A percentile compares a stretch with the other conserved stretches of the same genome.
These are phyloP conservation scores for Kwoniella newhampshirensis DNA, from an alignment of 768 basidiomycete genomes.

Conservation along the genomic window DNA sequence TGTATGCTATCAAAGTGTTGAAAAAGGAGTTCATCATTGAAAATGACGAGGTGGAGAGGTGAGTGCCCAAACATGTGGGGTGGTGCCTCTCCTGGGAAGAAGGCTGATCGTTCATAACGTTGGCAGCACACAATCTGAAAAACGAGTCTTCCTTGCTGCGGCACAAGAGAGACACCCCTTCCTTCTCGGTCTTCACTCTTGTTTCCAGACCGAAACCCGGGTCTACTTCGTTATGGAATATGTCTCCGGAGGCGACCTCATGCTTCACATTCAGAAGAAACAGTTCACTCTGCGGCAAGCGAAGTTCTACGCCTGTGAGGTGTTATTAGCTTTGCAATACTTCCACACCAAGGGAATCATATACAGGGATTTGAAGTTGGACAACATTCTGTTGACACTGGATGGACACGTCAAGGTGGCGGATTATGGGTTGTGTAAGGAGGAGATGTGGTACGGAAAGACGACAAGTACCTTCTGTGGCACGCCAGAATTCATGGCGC, in stretches of 20 bases:
- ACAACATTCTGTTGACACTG: conserved; percentile 92
- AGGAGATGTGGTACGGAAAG: conserved; percentile 95
- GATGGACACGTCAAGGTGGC: conserved; percentile 99
- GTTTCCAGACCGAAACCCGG: conserved; percentile 99
- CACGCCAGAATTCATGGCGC: conserved; percentile 99
- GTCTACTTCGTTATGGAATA: conserved; percentile 99
- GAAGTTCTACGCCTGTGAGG: conserved; percentile 97
- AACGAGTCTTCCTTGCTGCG: conserved; percentile 96
- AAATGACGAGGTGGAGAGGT: conserved; percentile 99
- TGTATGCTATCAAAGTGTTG: conserved; percentile 99
- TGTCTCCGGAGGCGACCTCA: conserved; percentile 96
- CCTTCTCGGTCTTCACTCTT: conserved; percentile 92
- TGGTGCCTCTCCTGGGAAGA: neutral
- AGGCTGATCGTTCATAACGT: neutral
- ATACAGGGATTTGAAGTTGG: conserved; percentile 90
- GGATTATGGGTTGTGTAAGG: conserved; percentile 98
- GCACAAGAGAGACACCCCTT: conserved; percentile 96
- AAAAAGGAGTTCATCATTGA: conserved; percentile 99
- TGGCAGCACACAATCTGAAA: conserved; percentile 91
- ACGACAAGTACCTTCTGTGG: conserved; percentile 99
- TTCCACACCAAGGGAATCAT: conserved; percentile 99
- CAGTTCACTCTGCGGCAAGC: conserved; percentile 98
- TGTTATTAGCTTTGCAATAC: conserved; percentile 91
- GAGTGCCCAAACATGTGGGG: conserved; percentile 24
- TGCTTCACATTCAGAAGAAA: conserved; percentile 98